phyloP scores from a whole-genome alignment of 129 eudicot species.

The Heracleum sosnowskyi region DNA sequence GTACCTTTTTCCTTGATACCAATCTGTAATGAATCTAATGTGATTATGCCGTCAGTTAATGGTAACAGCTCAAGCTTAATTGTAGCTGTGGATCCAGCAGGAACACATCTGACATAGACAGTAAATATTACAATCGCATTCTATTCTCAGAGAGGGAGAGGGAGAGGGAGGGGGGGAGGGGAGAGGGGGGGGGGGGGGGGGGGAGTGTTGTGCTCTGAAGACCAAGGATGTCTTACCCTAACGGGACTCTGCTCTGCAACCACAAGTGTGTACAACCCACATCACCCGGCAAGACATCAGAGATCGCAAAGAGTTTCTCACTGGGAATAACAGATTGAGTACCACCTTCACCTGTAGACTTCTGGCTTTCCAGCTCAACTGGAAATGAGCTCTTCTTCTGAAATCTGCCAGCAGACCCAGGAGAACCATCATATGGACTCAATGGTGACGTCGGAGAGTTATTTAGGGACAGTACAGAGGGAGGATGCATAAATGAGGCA shows the following conservation, averaged over 20 bases:
- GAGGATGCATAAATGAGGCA: conserved; percentile 67
- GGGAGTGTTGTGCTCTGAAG: background rate
- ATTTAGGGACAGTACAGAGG: conserved; percentile 69
- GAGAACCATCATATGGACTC: conserved; percentile 29
- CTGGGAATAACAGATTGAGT: conserved; percentile 30
- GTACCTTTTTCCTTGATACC: conserved; percentile 82
- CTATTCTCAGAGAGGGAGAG: background rate
- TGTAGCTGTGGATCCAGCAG: conserved; percentile 73
- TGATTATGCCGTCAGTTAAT: conserved; percentile 86
- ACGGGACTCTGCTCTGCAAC: conserved; percentile 94
- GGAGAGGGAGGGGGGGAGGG: background rate
- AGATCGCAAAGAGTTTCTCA: conserved; percentile 35
- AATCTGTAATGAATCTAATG: conserved; percentile 83
- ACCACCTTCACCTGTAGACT: conserved; percentile 30
- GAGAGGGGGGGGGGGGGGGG: background rate
- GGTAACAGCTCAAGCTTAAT: conserved; percentile 97
- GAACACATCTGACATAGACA: conserved; percentile 59
- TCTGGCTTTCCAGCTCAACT: conserved; percentile 22
- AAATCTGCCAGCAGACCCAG: conserved; percentile 18
- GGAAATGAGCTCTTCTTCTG: conserved; percentile 29
- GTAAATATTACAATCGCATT: conserved; percentile 7
- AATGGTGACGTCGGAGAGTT: conserved; percentile 58
- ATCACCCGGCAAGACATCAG: conserved; percentile 80
- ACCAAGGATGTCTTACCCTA: conserved; percentile 54
- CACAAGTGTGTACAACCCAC: conserved; percentile 85